These are phyloP conservation scores for Diaporthe eres DNA, from an alignment of 2,329 filamentous ascomycete species.

Conservation along the genomic window DNA sequence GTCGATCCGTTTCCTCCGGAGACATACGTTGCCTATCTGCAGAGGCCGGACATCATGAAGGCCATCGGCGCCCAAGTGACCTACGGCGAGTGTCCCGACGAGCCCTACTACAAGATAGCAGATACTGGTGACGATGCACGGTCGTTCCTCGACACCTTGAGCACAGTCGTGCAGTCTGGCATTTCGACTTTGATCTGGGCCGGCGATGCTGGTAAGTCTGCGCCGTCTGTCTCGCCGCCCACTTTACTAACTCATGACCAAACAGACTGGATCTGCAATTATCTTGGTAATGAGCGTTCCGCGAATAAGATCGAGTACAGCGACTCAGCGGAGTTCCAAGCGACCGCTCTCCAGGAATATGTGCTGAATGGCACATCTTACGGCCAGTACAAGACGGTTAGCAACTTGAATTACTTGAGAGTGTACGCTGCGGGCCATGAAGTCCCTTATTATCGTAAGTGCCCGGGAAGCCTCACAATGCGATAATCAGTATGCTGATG, in stretches of 20 bases:
- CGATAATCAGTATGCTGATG: background rate
- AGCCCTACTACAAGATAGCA: slow-evolving; percentile 35
- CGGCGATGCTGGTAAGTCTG: slow-evolving; percentile 34
- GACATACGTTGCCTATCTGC: slow-evolving; percentile 45
- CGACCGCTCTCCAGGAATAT: slow-evolving; percentile 26
- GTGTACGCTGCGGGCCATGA: slow-evolving; percentile 37
- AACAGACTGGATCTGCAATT: slow-evolving; percentile 39
- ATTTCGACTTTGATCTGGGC: slow-evolving; percentile 37
- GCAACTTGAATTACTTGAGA: slow-evolving; percentile 32
- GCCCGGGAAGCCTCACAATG: no score
- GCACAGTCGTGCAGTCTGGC: slow-evolving; percentile 33
- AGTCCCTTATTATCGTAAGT: slow-evolving; percentile 37
- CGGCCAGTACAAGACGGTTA: slow-evolving; percentile 32
- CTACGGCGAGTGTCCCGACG: slow-evolving; percentile 41
- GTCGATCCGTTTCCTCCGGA: slow-evolving; percentile 46
- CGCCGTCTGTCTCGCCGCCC: background rate
- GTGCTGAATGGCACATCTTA: slow-evolving; percentile 31
- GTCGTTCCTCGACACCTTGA: slow-evolving; percentile 24
- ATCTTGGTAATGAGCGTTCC: slow-evolving; percentile 24
- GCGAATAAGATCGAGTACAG: slow-evolving; percentile 16
- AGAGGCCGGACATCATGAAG: slow-evolving; percentile 44
- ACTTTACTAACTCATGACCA: background rate
- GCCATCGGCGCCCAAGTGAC: slow-evolving; percentile 45
- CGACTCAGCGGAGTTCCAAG: slow-evolving; percentile 17
- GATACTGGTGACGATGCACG: slow-evolving; percentile 32